Evolutionary conservation across 2,329 filamentous ascomycete species (phyloP), one percentile per base, ranked within the genome.

Genomic region (Aspergillus aculeatus): DNA sequence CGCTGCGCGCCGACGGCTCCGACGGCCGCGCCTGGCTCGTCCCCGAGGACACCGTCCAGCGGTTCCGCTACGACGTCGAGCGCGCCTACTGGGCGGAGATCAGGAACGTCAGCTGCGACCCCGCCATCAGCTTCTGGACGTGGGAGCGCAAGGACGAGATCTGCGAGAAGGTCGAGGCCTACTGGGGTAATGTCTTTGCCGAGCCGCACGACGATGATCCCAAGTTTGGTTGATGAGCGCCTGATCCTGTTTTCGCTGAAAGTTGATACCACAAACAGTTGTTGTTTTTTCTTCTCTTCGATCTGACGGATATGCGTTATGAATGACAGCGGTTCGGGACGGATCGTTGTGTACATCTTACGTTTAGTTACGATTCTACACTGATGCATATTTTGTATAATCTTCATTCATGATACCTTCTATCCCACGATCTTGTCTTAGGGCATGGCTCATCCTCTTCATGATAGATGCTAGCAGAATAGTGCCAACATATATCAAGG

Each of bases 81-180:
- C 72, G 64, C 51, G 66, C 67, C 5, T 75, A 77, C 48, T 79
- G 77, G 76, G 73, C 75, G 51, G 77, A 77, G 56, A 72, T 78
- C 55, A 76, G 73, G 55, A 73, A 66, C 64, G 73, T 77, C 12
- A 75, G 74, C 53, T 79, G 77, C 61, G 65, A 74, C 32, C 67
- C 74, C 2, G 73, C 77, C 52, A 63, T 60, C 1, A 61, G 66
- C 14, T 76, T 78, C 58, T 67, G 65, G 29, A 70, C 73, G 1
- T 78, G 75, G 75, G 59, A 67, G 35, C 62, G 67, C n/a, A 73
- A 73, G 53, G 57, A 62, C 5, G 71, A 68, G 2, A 63, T 73
- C 5, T 75, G 73, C 55, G 55, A 67, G 23, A 71, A 58, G 50
- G 69, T 74, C 14, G 66, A 74, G 47, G 64, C 67, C 44, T 75